A percentile compares a stretch with the other conserved stretches of the same genome.
Conservation (phyloP, 768 basidiomycete genomes). For the Kwoniella botswanensis region DNA sequence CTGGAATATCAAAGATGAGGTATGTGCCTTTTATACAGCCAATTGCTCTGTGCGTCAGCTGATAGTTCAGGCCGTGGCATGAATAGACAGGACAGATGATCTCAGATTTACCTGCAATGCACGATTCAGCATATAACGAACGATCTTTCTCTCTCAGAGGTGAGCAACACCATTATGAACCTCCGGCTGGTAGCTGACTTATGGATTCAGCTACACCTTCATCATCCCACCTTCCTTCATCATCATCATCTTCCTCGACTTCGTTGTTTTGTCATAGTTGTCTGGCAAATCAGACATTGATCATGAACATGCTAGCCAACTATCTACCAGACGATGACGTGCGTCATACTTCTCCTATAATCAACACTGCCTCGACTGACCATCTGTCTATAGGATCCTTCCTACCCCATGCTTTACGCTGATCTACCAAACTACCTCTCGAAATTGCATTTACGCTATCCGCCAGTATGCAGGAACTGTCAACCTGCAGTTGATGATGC, state of each 20-base stretch:
- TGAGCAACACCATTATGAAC: slow-evolving; percentile 29
- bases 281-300: slow-evolving; percentile 87
- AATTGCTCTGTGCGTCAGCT: not conserved
- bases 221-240: slow-evolving; percentile 40
- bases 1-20: slow-evolving; percentile 49
- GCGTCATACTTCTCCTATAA: slow-evolving; percentile 51
- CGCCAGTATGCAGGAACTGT: slow-evolving; percentile 80
- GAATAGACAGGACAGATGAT: slow-evolving; percentile 70
- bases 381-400: slow-evolving; percentile 67
- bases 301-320: slow-evolving; percentile 83
- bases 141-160: slow-evolving; percentile 46
- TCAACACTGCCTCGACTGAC: too few species aligned
- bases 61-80: slow-evolving; percentile 5
- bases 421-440: slow-evolving; percentile 73
- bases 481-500: slow-evolving; percentile 80
- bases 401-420: slow-evolving; percentile 69
- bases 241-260: slow-evolving; percentile 21
- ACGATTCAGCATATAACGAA: slow-evolving; percentile 70
- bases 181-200: not conserved
- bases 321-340: slow-evolving; percentile 83
- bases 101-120: slow-evolving; percentile 87
- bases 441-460: slow-evolving; percentile 80
- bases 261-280: slow-evolving; percentile 78
- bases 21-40: slow-evolving; percentile 4
- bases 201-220: slow-evolving; percentile 39